phyloP scores from a whole-genome alignment of 495 filamentous ascomycete species.

The Aspergillus diversus region DNA sequence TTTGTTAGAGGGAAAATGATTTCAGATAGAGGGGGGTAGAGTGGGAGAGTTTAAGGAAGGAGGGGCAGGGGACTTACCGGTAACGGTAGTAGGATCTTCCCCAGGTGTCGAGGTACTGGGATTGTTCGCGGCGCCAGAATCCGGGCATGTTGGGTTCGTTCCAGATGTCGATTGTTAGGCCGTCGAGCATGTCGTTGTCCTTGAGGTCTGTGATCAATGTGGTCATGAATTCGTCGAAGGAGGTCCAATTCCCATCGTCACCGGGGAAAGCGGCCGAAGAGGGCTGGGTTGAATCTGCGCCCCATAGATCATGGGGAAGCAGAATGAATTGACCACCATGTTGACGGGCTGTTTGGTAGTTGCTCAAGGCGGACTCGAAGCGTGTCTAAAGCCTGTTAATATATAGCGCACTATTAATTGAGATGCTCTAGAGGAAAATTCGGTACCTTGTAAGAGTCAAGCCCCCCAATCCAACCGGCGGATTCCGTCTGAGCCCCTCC shows the following conservation, averaged over 20 bases:
- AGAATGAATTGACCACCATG: neutral
- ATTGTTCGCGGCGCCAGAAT: neutral
- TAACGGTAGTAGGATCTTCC: neutral
- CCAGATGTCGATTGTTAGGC: neutral
- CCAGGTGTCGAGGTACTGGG: neutral
- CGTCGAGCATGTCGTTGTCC: neutral
- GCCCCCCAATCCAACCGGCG: neutral
- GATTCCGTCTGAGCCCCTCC: neutral
- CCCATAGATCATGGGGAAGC: neutral
- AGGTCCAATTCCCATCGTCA: neutral
- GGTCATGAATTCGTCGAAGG: neutral
- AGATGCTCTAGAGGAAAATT: neutral
- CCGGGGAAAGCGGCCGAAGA: neutral
- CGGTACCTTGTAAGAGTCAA: neutral
- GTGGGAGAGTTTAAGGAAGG: no score
- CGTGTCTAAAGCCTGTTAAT: neutral
- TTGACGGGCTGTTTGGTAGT: neutral
- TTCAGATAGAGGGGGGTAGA: no score
- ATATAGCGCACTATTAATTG: neutral
- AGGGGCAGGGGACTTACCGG: no score
- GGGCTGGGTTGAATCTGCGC: neutral
- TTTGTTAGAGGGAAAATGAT: no score
- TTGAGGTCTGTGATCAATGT: neutral
- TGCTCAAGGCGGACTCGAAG: neutral
- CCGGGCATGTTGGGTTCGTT: neutral